phyloP scores from a whole-genome alignment of 1,284 basidiomycete species.

The Cryptococcus sp. region DNA sequence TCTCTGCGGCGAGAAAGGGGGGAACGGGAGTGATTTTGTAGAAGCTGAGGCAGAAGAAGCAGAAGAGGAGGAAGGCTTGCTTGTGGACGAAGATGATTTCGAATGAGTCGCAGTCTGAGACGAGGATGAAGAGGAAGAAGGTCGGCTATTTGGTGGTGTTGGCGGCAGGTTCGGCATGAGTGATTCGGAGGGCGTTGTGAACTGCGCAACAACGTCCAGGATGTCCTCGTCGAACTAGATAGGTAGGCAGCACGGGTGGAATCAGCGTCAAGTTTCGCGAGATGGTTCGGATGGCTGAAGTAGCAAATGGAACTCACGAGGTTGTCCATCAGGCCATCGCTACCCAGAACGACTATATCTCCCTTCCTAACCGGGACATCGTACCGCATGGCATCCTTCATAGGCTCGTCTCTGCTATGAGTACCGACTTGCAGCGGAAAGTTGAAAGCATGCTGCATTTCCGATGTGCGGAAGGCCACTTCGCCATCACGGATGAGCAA shows the following conservation, averaged over 20 bases:
- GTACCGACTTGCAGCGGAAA: conserved; percentile 81
- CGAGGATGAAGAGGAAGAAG: conserved; percentile 15
- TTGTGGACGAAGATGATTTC: conserved; percentile 11
- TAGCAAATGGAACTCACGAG: conserved; percentile 53
- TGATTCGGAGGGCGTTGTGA: conserved; percentile 54
- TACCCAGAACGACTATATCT: conserved; percentile 86
- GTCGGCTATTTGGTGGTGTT: conserved; percentile 20
- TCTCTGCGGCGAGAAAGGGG: conserved; percentile 57
- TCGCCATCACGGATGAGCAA: conserved; percentile 77
- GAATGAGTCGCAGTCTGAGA: conserved; percentile 2
- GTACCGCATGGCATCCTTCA: conserved; percentile 69
- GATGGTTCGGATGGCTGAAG: too few species aligned
- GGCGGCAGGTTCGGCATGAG: conserved; percentile 6
- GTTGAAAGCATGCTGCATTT: conserved; percentile 97
- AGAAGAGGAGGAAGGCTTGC: conserved; percentile 42
- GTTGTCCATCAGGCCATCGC: conserved; percentile 90
- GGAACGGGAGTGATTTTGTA: conserved; percentile 20
- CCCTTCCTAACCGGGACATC: conserved; percentile 77
- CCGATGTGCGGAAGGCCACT: conserved; percentile 82
- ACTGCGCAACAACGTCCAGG: conserved; percentile 78
- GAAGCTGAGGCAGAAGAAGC: conserved; percentile 1
- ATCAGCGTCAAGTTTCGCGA: not conserved
- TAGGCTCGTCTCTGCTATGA: conserved; percentile 67
- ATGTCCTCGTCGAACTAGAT: conserved; percentile 84
- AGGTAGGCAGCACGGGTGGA: not conserved